Conservation (phyloP, 495 filamentous ascomycete species). For the Hypoxylon fragiforme region DNA sequence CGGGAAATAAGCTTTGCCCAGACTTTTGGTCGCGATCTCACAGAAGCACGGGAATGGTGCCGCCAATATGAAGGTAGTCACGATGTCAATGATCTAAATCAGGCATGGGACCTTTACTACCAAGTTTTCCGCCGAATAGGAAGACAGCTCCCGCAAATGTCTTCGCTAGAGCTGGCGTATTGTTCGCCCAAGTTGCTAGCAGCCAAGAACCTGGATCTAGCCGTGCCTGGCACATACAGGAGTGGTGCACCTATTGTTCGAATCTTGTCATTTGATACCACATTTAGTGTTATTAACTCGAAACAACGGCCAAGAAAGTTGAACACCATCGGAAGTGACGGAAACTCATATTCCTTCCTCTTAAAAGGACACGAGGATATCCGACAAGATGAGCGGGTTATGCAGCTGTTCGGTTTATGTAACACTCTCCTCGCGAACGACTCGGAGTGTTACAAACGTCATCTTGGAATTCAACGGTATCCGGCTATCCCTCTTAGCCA, state of each 20-base stretch:
- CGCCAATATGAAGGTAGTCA: constrained; percentile 82
- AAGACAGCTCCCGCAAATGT: constrained; percentile 88
- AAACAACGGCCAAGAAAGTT: constrained; percentile 94
- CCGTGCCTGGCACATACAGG: constrained; percentile 90
- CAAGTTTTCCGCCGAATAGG: constrained; percentile 94
- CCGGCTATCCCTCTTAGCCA: constrained; percentile 94
- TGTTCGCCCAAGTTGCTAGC: constrained; percentile 89
- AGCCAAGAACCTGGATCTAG: constrained; percentile 81
- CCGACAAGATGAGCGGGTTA: constrained; percentile 96
- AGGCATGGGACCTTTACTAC: constrained; percentile 98
- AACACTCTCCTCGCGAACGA: constrained; percentile 93
- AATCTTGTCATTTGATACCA: constrained; percentile 86
- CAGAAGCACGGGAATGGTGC: constrained; percentile 94
- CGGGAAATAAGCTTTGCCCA: constrained; percentile 98
- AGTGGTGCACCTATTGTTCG: constrained; percentile 83
- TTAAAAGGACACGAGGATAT: constrained; percentile 99
- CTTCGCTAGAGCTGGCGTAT: constrained; percentile 90
- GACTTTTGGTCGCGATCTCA: constrained; percentile 91
- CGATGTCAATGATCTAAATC: constrained; percentile 92
- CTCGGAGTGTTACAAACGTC: constrained; percentile 92
- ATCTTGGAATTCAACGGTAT: constrained; percentile 93
- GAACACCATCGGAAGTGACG: constrained; percentile 85
- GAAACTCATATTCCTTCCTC: constrained; percentile 77
- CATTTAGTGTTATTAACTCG: constrained; percentile 89
- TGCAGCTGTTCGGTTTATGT: constrained; percentile 96